Conservation (phyloP, 2,329 filamentous ascomycete genomes). For the Westerdykella ornata region DNA sequence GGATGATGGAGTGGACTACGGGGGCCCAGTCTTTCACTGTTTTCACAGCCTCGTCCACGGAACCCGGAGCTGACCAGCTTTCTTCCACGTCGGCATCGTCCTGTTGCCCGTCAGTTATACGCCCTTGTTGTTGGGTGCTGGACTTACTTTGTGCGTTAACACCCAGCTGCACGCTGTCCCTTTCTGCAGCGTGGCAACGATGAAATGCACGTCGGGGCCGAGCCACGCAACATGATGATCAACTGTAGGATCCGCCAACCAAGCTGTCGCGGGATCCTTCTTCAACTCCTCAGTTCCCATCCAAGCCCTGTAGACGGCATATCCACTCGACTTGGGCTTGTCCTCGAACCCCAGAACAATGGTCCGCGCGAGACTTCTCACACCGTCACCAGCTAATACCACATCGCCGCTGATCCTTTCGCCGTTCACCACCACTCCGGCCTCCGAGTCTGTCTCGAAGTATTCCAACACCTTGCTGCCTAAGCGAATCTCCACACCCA, state of each 20-base stretch:
- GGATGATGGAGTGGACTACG: slow-evolving; percentile 19
- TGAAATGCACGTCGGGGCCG: slow-evolving; percentile 27
- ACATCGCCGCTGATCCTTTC: slow-evolving; percentile 42
- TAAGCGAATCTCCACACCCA: slow-evolving; percentile 50
- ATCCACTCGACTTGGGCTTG: slow-evolving; percentile 46
- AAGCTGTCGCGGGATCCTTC: slow-evolving; percentile 25
- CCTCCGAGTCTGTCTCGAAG: slow-evolving; percentile 47
- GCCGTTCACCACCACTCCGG: slow-evolving; percentile 47
- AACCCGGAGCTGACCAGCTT: slow-evolving; percentile 20
- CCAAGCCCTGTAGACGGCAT: slow-evolving; percentile 47
- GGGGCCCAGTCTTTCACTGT: slow-evolving; percentile 15
- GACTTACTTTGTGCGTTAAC: slow-evolving; percentile 19
- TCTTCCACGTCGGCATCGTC: slow-evolving; percentile 29
- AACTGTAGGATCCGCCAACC: slow-evolving; percentile 25
- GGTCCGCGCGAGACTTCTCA: slow-evolving; percentile 44
- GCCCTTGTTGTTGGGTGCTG: not conserved
- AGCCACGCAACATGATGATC: slow-evolving; percentile 25
- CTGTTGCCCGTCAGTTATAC: slow-evolving; percentile 11
- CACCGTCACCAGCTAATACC: slow-evolving; percentile 47
- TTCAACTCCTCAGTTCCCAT: slow-evolving; percentile 19
- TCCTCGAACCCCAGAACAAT: slow-evolving; percentile 48
- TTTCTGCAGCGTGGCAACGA: slow-evolving; percentile 26
- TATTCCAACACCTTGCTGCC: slow-evolving; percentile 47
- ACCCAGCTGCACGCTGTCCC: slow-evolving; percentile 27
- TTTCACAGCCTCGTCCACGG: slow-evolving; percentile 16